Conservation (phyloP, 2,329 filamentous ascomycete species). For the Fusarium verticillioides region DNA sequence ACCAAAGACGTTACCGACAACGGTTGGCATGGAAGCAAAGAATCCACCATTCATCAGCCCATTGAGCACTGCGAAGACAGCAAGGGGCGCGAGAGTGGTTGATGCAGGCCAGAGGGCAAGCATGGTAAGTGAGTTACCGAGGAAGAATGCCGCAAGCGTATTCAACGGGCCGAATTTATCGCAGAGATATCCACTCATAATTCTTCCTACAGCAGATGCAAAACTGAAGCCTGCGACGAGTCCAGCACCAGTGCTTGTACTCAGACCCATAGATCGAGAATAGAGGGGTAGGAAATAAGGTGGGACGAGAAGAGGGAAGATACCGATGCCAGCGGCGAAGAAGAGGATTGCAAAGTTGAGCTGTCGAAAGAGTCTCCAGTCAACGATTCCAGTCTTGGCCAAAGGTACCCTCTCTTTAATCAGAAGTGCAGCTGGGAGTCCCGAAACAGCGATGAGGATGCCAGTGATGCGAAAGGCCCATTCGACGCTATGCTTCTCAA, state of each 20-base stretch:
- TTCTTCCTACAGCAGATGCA: conserved; percentile 67
- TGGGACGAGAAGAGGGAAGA: conserved; percentile 69
- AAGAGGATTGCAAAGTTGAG: conserved; percentile 64
- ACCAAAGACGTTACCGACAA: conserved; percentile 69
- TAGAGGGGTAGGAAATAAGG: conserved; percentile 71
- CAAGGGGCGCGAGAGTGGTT: conserved; percentile 62
- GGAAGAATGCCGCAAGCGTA: conserved; percentile 61
- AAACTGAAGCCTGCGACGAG: conserved; percentile 71
- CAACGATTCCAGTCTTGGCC: conserved; percentile 51
- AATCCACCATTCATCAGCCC: conserved; percentile 71
- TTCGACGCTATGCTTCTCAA: conserved; percentile 56
- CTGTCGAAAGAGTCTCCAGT: conserved; percentile 66
- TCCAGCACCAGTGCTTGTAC: conserved; percentile 63
- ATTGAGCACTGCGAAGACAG: conserved; percentile 69
- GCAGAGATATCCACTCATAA: conserved; percentile 64
- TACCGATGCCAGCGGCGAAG: conserved; percentile 63
- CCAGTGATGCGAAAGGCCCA: conserved; percentile 67
- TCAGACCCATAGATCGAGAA: conserved; percentile 63
- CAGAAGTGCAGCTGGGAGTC: conserved; percentile 65
- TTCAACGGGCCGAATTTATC: conserved; percentile 67
- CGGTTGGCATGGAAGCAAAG: conserved; percentile 72
- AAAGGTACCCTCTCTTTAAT: conserved; percentile 57
- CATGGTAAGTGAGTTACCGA: conserved; percentile 67
- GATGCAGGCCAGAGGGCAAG: conserved; percentile 71
- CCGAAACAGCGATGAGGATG: conserved; percentile 62